Evolutionary conservation across 352 stramenopile species (phyloP).

Genomic region (Discostella stelligera): DNA sequence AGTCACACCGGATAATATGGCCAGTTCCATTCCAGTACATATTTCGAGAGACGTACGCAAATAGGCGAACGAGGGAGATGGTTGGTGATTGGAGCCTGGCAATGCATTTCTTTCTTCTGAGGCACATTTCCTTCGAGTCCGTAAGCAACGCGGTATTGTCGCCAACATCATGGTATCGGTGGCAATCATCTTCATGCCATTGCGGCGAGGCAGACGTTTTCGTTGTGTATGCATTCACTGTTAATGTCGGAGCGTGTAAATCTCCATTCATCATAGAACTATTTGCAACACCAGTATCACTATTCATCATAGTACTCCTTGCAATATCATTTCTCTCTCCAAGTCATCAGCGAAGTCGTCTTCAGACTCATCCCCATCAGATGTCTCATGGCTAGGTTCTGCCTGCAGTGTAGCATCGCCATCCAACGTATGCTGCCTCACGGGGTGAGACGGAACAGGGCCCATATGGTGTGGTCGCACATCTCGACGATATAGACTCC

Average conservation of each 20-base stretch:
- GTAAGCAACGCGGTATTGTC: neutral
- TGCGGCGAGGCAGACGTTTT: too few species aligned
- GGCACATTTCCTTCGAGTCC: too few species aligned
- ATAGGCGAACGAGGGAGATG: neutral
- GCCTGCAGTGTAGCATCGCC: conserved; percentile 6
- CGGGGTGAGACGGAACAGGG: conserved; percentile 12
- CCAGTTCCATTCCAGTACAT: neutral
- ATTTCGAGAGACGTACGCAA: neutral
- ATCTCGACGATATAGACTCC: conserved; percentile 62
- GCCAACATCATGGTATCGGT: neutral
- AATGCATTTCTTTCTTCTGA: neutral
- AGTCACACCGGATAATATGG: neutral
- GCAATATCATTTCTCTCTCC: conserved; percentile 54
- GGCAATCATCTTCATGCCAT: neutral
- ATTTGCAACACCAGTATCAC: conserved; percentile 31
- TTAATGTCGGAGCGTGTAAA: too few species aligned
- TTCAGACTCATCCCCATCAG: conserved; percentile 48
- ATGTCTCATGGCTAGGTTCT: conserved; percentile 28
- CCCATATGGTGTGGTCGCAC: conserved; percentile 54
- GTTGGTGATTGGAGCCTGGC: neutral
- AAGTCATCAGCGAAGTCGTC: conserved; percentile 67
- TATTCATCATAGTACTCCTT: neutral
- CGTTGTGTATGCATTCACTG: too few species aligned
- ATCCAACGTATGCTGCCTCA: conserved; percentile 1
- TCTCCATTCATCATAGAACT: neutral